Evolutionary conservation across 805 yeast genomes (phyloP), one percentile per base, ranked within the genome.

Genomic region (Candida saitoana): DNA sequence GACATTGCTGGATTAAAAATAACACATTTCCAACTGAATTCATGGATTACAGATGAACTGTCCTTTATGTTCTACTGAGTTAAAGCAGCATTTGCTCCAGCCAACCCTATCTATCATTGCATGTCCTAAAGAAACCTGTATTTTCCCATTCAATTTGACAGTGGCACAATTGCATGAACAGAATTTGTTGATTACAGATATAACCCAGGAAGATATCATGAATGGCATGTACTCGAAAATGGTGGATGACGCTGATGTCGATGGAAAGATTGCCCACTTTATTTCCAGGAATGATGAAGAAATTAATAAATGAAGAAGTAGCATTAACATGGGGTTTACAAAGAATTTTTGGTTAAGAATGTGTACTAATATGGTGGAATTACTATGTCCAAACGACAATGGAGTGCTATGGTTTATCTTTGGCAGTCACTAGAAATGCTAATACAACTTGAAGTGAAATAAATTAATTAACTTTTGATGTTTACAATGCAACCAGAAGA

Each of bases 71-170:
- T 25, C 44, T 6, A 48, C 59, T 2, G 44, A 38, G n/a, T 45
- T 63, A 15, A 47, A 36, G 24, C 60, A 56, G 46, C 55, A 56
- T 32, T 48, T 63, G 18, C 45, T 62, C 5, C 65, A 60, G 46
- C 54, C 64, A 2, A 46, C 45, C 4, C 38, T 61, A 31, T 54
- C 61, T 16, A 34, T 64, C 3, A 40, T 61, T 14, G 48, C 61
- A n/a, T 65, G 70, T 41, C 59, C 67, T 1, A 41, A 41, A 5
- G 56, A 49, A 36, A 19, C 34, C 3, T 65, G 70, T 38, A 52
- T 64, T 1, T 65, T 50, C 44, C 70, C 70, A 4, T 62, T 64
- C 47, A 62, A 65, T 37, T 39, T 65, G 44, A 40, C 59, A 27
- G 52, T 59, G 43, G 48, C 48, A n/a, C 59, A 64, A 44, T 42